A percentile compares a stretch with the other conserved stretches of the same genome.
phyloP scores from a whole-genome alignment of 805 yeast species.

The Kluyveromyces wickerhamii region DNA sequence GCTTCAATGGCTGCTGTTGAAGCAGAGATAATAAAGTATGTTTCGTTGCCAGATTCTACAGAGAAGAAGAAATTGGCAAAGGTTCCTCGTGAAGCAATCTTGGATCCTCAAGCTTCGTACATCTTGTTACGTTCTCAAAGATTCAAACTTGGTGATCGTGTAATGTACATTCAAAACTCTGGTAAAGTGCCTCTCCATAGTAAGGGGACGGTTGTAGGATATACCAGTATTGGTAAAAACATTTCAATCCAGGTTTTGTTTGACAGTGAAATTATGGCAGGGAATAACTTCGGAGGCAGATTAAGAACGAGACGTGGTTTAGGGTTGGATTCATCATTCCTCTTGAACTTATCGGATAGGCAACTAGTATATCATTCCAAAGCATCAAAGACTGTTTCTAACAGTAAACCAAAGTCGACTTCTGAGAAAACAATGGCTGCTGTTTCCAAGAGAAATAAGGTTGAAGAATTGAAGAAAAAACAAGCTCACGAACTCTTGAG shows the following conservation, averaged over 20 bases:
- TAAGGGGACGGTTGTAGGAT: conserved; percentile 85
- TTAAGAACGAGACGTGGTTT: conserved; percentile 74
- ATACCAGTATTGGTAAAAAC: conserved; percentile 46
- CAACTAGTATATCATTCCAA: conserved; percentile 73
- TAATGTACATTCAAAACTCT: conserved; percentile 71
- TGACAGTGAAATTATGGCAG: conserved; percentile 77
- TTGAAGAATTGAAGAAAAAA: conserved; percentile 25
- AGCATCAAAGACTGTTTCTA: conserved; percentile 41
- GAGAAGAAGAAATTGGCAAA: conserved; percentile 57
- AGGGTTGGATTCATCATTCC: conserved; percentile 70
- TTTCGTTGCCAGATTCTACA: conserved; percentile 37
- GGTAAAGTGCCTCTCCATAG: conserved; percentile 86
- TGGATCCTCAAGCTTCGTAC: conserved; percentile 66
- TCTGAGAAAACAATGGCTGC: conserved; percentile 8
- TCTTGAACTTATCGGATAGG: conserved; percentile 65
- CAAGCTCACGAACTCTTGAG: conserved; percentile 38
- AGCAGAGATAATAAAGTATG: conserved; percentile 40
- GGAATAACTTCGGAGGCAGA: conserved; percentile 73
- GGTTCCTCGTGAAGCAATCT: conserved; percentile 77
- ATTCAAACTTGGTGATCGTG: conserved; percentile 84
- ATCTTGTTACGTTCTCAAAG: conserved; percentile 65
- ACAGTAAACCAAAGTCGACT: conserved; percentile 24
- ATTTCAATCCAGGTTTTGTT: conserved; percentile 68
- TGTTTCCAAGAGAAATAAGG: conserved; percentile 15
- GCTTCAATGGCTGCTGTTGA: conserved; percentile 64